phyloP scores from a whole-genome alignment of 225 moss, liverwort and hornwort genomes.

The Bryoerythrophyllum caledonicum region DNA sequence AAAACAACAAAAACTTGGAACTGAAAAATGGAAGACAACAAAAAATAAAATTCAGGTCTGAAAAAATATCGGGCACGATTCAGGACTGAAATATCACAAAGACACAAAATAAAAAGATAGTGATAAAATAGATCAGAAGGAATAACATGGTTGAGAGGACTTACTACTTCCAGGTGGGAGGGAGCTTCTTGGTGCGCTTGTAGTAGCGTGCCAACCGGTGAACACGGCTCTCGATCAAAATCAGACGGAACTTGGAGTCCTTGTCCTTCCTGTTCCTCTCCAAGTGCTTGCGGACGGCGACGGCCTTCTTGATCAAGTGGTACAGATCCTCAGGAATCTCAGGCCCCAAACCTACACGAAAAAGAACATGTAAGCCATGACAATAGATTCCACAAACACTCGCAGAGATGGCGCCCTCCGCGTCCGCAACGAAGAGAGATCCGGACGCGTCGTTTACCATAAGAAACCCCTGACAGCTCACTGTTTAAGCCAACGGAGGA shows the following conservation, averaged over 20 bases:
- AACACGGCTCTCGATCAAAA: conserved; percentile 73
- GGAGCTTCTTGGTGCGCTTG: conserved; percentile 86
- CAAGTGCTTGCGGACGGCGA: conserved; percentile 72
- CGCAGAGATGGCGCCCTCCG: background rate
- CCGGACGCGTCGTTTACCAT: conserved; percentile 40
- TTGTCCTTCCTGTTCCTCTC: conserved; percentile 79
- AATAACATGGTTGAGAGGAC: conserved; percentile 6
- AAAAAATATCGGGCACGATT: too few species aligned
- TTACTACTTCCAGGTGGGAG: conserved; percentile 79
- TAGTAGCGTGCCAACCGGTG: conserved; percentile 76
- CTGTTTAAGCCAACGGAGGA: conserved; percentile 39
- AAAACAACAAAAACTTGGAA: background rate
- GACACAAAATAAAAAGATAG: too few species aligned
- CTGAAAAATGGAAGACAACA: too few species aligned
- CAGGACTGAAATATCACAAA: too few species aligned
- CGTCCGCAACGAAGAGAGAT: conserved; percentile 15
- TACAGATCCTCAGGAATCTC: conserved; percentile 72
- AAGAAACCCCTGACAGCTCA: conserved; percentile 51
- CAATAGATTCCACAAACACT: background rate
- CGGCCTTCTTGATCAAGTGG: conserved; percentile 79
- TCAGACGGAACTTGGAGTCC: conserved; percentile 74
- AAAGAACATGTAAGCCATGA: background rate
- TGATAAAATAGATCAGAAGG: too few species aligned
- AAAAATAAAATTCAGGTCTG: too few species aligned
- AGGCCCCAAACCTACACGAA: conserved; percentile 54